Percentiles rank a stretch among this genome's conserved stretches.
These are phyloP conservation scores for Chlorophyllum brunneum DNA, from an alignment of 768 basidiomycete genomes.

Conservation along the genomic window DNA sequence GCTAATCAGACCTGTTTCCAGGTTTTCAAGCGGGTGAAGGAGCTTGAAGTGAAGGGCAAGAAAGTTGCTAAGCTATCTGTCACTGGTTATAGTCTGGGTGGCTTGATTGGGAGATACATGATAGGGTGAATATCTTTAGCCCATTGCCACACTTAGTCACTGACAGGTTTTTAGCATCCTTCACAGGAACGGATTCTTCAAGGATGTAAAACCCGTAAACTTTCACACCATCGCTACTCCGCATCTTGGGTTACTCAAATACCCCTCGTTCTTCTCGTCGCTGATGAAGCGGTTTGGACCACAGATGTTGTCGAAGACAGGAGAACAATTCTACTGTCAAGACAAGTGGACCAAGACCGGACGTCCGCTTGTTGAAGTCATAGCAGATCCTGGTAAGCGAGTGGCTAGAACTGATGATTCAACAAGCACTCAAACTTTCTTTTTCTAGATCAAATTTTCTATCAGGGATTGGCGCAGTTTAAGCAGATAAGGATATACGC, in stretches of 20 bases:
- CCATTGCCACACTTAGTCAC: background rate
- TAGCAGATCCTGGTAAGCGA: constrained; percentile 70
- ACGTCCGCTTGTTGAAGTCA: constrained; percentile 64
- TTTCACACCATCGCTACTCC: constrained; percentile 86
- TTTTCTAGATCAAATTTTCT: constrained; percentile 64
- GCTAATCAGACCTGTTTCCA: too few relatives aligned
- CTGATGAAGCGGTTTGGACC: constrained; percentile 57
- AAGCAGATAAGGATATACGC: constrained; percentile 73
- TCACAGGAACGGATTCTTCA: constrained; percentile 67
- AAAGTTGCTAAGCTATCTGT: constrained; percentile 68
- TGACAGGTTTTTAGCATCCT: constrained; percentile 45
- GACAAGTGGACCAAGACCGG: constrained; percentile 78
- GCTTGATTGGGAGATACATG: constrained; percentile 76
- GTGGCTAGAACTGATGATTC: background rate
- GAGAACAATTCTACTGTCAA: constrained; percentile 69
- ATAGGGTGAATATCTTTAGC: constrained; percentile 53
- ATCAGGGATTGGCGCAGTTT: constrained; percentile 66
- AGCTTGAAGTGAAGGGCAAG: constrained; percentile 48
- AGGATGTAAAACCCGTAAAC: constrained; percentile 65
- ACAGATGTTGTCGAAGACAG: constrained; percentile 70
- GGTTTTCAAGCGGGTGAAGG: constrained; percentile 54
- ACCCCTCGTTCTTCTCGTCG: constrained; percentile 54
- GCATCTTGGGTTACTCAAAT: constrained; percentile 69
- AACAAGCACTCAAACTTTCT: constrained; percentile 4
- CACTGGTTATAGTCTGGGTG: constrained; percentile 79